These are phyloP conservation scores for Claviceps spartinae DNA, from an alignment of 2,329 filamentous ascomycete species.

Conservation along the genomic window DNA sequence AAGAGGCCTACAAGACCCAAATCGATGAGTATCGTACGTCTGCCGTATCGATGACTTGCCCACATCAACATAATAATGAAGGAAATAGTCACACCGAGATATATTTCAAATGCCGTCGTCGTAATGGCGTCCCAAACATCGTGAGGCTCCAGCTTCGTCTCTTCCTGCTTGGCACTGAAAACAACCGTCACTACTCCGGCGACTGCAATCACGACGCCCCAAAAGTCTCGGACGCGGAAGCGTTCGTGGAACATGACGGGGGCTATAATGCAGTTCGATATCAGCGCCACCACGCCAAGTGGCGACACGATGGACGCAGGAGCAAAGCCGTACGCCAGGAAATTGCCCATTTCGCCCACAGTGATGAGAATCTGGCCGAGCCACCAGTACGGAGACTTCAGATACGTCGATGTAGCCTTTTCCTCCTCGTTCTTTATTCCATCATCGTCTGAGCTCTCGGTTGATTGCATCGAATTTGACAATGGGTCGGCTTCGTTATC, in stretches of 20 bases:
- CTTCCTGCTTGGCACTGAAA: conserved; percentile 75
- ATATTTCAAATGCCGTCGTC: conserved; percentile 79
- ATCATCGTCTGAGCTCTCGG: conserved; percentile 12
- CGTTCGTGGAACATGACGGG: conserved; percentile 85
- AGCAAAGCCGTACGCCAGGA: conserved; percentile 92
- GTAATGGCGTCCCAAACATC: conserved; percentile 86
- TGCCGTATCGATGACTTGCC: conserved; percentile 72
- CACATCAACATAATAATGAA: conserved; percentile 70
- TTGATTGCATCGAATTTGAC: conserved; percentile 34
- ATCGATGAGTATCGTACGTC: conserved; percentile 78
- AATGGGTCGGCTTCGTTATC: conserved; percentile 38
- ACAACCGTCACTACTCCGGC: conserved; percentile 85
- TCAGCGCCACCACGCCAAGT: conserved; percentile 86
- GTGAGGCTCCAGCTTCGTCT: conserved; percentile 79
- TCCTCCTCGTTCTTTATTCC: conserved; percentile 17
- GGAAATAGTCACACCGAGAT: conserved; percentile 60
- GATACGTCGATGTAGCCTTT: conserved; percentile 53
- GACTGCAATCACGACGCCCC: conserved; percentile 79
- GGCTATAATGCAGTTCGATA: conserved; percentile 94
- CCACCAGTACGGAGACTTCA: conserved; percentile 95
- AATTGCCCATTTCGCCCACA: conserved; percentile 88
- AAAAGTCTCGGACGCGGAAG: conserved; percentile 72
- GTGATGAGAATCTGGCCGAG: conserved; percentile 83
- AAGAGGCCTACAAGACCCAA: conserved; percentile 86
- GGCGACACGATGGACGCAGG: conserved; percentile 96